Evolutionary conservation across 1,284 basidiomycete genomes (phyloP).

Genomic region (Sphaerobolus stellatus): DNA sequence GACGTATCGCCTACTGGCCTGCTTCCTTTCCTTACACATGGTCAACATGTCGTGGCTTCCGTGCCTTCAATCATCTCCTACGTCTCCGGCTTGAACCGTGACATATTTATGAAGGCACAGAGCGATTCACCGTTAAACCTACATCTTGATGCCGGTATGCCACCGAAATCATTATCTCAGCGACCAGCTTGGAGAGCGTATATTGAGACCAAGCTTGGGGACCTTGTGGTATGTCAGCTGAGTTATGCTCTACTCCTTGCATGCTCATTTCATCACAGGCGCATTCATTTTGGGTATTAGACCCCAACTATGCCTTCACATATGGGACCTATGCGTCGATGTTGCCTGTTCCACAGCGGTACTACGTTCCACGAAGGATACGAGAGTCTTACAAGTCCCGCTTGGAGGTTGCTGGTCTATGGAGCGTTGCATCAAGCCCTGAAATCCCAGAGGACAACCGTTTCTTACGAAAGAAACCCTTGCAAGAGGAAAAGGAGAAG

Average conservation of each 20-base stretch:
- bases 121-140: slow-evolving; percentile 21
- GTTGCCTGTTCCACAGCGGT: slow-evolving; percentile 66
- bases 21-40: slow-evolving; percentile 67
- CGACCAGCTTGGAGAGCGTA: slow-evolving; percentile 62
- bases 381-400: slow-evolving; percentile 54
- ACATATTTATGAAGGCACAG: slow-evolving; percentile 19
- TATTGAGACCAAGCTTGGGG: slow-evolving; percentile 63
- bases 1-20: slow-evolving; percentile 76
- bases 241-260: background rate
- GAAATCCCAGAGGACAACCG: slow-evolving; percentile 37
- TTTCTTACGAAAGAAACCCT: slow-evolving; percentile 23
- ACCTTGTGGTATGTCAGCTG: slow-evolving; percentile 57
- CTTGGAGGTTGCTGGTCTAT: slow-evolving; percentile 61
- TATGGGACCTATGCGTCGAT: slow-evolving; percentile 52
- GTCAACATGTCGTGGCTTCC: slow-evolving; percentile 47
- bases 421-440: slow-evolving; percentile 51
- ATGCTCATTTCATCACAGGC: slow-evolving; percentile 34
- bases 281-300: slow-evolving; percentile 59
- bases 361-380: slow-evolving; percentile 67
- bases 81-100: slow-evolving; percentile 45
- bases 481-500: slow-evolving; percentile 32
- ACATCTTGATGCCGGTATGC: slow-evolving; percentile 48
- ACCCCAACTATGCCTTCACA: slow-evolving; percentile 63
- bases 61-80: slow-evolving; percentile 65
- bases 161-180: slow-evolving; percentile 49